Evolutionary conservation across 1,284 basidiomycete genomes (phyloP).

Genomic region (Sanghuangporus baumii): DNA sequence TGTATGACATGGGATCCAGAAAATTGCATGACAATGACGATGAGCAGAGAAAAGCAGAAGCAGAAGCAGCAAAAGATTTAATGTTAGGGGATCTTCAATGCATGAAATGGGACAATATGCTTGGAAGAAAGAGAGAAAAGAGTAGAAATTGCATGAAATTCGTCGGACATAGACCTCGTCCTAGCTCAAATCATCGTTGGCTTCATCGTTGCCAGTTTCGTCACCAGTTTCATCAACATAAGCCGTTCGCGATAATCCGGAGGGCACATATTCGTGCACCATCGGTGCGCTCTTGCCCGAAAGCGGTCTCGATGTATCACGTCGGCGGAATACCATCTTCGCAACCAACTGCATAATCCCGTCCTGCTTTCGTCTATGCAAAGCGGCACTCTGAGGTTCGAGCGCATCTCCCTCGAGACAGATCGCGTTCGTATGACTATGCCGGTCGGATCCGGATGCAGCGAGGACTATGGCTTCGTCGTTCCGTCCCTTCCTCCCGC

Average conservation of each 20-base stretch:
- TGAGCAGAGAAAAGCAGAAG: neutral
- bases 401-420: neutral
- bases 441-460: conserved; percentile 8
- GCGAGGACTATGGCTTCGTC: conserved; percentile 5
- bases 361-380: neutral
- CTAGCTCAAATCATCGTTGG: conserved; percentile 3
- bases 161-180: neutral
- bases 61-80: neutral
- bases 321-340: conserved; percentile 17
- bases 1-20: neutral
- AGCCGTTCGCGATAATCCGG: neutral
- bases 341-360: conserved; percentile 13
- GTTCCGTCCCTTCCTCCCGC: neutral
- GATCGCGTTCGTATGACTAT: neutral
- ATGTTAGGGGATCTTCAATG: neutral
- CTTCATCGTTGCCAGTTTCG: neutral
- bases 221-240: neutral
- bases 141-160: neutral
- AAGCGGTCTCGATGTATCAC: conserved; percentile 11
- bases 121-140: neutral
- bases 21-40: neutral
- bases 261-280: conserved; percentile 1
- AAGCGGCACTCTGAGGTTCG: neutral
- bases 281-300: neutral
- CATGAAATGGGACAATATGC: neutral